Evolutionary conservation across 2,329 filamentous ascomycete genomes (phyloP).

Genomic region (Cryphonectria parasitica): DNA sequence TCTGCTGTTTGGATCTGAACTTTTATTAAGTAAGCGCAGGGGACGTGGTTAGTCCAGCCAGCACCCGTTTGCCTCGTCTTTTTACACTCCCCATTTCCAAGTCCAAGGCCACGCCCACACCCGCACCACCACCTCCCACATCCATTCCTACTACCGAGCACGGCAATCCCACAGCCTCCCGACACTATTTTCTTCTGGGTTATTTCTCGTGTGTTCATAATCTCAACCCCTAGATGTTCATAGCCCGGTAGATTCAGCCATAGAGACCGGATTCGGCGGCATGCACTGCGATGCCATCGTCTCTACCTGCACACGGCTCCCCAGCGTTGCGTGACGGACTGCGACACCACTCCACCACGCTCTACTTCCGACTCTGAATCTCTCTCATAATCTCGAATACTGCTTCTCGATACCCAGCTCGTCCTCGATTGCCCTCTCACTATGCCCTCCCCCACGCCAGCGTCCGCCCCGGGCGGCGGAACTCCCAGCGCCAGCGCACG

Average conservation of each 20-base stretch:
- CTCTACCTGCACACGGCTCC: conserved; percentile 26
- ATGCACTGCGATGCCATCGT: conserved; percentile 31
- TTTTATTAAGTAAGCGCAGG: neutral
- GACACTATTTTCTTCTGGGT: neutral
- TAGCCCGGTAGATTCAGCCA: neutral
- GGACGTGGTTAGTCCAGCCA: neutral
- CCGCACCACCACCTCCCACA: neutral
- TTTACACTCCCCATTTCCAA: neutral
- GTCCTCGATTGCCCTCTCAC: conserved; percentile 35
- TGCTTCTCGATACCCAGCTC: conserved; percentile 8
- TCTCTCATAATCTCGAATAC: neutral
- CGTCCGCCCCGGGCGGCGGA: conserved; percentile 40
- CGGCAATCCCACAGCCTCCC: conserved; percentile 3
- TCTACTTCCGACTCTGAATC: conserved; percentile 18
- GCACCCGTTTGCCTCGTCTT: neutral
- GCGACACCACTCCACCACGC: conserved; percentile 19
- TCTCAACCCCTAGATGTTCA: neutral
- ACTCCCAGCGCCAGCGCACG: conserved; percentile 52
- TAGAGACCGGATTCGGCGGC: conserved; percentile 12
- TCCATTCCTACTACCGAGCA: neutral
- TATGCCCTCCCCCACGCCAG: conserved; percentile 44
- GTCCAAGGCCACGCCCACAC: neutral
- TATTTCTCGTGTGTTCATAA: neutral
- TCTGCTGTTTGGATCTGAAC: neutral
- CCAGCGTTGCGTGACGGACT: conserved; percentile 28